Evolutionary conservation across 2,329 filamentous ascomycete species (phyloP).

Genomic region (Trichoderma endophyticum): DNA sequence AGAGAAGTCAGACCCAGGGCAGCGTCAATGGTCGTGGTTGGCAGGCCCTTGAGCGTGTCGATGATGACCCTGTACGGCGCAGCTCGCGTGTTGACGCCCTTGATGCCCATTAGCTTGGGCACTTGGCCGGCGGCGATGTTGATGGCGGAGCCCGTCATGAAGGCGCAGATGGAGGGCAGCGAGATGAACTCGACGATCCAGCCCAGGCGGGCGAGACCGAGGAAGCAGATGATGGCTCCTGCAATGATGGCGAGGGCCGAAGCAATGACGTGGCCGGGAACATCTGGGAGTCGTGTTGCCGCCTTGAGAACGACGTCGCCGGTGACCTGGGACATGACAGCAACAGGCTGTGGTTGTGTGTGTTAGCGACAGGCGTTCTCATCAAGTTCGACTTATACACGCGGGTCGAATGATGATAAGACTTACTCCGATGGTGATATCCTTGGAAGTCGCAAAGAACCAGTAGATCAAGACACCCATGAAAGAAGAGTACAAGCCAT

Average conservation of each 20-base stretch:
- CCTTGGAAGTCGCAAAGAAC: conserved; percentile 95
- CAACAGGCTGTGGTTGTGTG: conserved; percentile 43
- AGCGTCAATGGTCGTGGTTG: conserved; percentile 60
- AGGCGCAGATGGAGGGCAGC: conserved; percentile 50
- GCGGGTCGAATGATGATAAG: background rate
- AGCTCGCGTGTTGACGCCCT: conserved; percentile 47
- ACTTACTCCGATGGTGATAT: conserved; percentile 79
- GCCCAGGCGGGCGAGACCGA: conserved; percentile 49
- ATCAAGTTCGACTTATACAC: background rate
- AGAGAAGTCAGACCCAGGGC: conserved; percentile 71
- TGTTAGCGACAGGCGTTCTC: background rate
- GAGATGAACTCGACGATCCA: conserved; percentile 56
- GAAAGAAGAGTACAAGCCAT: conserved; percentile 70
- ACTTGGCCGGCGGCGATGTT: conserved; percentile 51
- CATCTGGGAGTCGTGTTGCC: conserved; percentile 37
- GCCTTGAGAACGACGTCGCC: conserved; percentile 46
- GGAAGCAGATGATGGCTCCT: conserved; percentile 47
- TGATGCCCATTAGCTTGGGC: conserved; percentile 50
- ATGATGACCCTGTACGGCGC: conserved; percentile 50
- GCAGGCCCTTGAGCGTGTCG: conserved; percentile 46
- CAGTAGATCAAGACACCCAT: conserved; percentile 95
- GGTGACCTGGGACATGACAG: conserved; percentile 52
- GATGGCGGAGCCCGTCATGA: conserved; percentile 53
- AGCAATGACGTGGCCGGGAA: conserved; percentile 43
- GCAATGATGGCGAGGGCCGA: conserved; percentile 47